Base-by-base conservation (phyloP, 2,329 filamentous ascomycete species). In the Raffaelea ambrosiae region DNA sequence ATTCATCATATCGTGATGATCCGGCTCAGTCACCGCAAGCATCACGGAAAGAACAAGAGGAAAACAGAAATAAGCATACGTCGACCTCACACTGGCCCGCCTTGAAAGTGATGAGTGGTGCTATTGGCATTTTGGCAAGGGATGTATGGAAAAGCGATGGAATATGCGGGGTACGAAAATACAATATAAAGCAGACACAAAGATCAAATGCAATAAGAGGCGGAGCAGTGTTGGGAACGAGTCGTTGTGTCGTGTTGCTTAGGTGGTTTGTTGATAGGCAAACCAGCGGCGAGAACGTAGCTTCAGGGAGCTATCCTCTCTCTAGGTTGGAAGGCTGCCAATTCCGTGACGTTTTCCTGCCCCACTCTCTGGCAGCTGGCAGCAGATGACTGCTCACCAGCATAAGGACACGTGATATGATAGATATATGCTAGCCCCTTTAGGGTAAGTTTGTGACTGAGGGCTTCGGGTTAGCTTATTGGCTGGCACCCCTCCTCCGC, bases 41-140 rank as follows among this genome's bases (percentile, higher is more conserved):
- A 29, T 7, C 26, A 29, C 26, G 7, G 7, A 7, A 7, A 29
- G 26, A 29, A 29, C 26, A 29, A 29, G 26, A 29, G 22, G 38
- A 40, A 43, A 42, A 55, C 56, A 40, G 50, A 20, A 5, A 26
- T 10, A 13, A 42, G 74, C 84, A 62, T 71, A 95, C 89, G 64
- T 90, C 83, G 52, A 91, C 65, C 46, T 93, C 83, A 70, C 91
- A 97, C 65, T 79, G 80, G 66, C 91, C 91, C 55, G 91, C 91
- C 76, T 95, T 96, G 78, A 97, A 97, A 16, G 89, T 95, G 64
- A 97, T 90, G 62, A 95, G 78, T 29, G 91, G 89, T 57, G 76
- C 66, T 67, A 88, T 82, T 53, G 90, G 88, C 89, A 95, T 96
- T 54, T 20, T 51, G 52, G 31, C 29, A 22, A 16, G 18, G 22